Percentiles rank a stretch among this genome's conserved stretches.
Evolutionary conservation across 2,329 filamentous ascomycete species (phyloP).

Genomic region (Aspergillus fischeri): DNA sequence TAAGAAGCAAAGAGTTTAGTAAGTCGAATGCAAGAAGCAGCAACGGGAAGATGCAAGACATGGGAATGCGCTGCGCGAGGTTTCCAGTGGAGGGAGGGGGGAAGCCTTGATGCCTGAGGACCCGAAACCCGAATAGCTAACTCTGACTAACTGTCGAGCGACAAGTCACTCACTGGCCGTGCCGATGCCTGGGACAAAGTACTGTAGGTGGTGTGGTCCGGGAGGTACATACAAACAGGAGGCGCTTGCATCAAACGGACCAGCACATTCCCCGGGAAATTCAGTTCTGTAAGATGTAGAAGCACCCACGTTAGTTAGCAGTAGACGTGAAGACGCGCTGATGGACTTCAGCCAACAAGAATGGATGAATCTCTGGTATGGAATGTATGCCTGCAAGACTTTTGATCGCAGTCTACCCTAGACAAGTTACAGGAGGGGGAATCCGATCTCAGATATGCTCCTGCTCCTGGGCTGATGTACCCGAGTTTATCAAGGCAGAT

Average conservation of each 20-base stretch:
- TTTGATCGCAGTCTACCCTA: not conserved
- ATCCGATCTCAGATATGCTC: not conserved
- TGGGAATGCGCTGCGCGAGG: slow-evolving; percentile 6
- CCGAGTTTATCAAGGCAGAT: not conserved
- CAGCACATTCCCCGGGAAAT: not conserved
- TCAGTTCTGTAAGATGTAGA: not conserved
- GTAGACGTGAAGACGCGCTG: not conserved
- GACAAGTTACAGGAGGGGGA: not conserved
- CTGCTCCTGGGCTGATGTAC: not conserved
- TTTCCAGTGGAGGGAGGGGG: slow-evolving; percentile 3
- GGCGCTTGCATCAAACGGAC: slow-evolving; percentile 12
- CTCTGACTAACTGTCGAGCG: slow-evolving; percentile 8
- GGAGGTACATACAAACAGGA: slow-evolving; percentile 3
- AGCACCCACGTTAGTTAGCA: not conserved
- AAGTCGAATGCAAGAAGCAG: slow-evolving; percentile 5
- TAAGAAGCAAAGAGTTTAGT: slow-evolving; percentile 5
- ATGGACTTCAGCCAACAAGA: not conserved
- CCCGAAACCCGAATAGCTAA: slow-evolving; percentile 2
- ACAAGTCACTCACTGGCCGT: slow-evolving; percentile 13
- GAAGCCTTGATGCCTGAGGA: slow-evolving; percentile 15
- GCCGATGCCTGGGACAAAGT: not conserved
- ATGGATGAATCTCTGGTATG: not conserved
- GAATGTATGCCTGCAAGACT: not conserved
- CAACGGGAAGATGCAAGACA: slow-evolving; percentile 11
- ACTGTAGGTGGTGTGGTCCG: slow-evolving; percentile 6